Conservation (phyloP, 495 filamentous ascomycete species). For the Talaromyces ruber region DNA sequence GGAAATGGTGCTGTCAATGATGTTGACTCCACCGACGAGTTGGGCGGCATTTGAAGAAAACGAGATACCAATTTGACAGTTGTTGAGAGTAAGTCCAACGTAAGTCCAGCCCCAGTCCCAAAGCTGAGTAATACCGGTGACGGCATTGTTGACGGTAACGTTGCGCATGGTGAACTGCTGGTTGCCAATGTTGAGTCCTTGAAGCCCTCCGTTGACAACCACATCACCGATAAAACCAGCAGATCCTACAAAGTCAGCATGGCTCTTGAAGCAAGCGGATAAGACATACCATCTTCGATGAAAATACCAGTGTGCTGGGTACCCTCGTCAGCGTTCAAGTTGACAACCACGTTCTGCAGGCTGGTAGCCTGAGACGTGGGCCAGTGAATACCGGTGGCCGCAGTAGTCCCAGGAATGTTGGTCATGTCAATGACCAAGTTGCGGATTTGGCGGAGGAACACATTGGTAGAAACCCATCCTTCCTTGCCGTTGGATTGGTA, state of each 20-base stretch:
- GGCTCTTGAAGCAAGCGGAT: not conserved
- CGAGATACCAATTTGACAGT: constrained; percentile 49
- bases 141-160: constrained; percentile 56
- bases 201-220: constrained; percentile 62
- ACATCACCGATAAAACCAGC: constrained; percentile 60
- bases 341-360: constrained; percentile 81
- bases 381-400: constrained; percentile 86
- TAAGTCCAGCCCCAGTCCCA: constrained; percentile 54
- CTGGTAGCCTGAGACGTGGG: constrained; percentile 93
- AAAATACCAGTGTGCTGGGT: constrained; percentile 66
- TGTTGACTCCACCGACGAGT: constrained; percentile 38
- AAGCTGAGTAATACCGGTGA: constrained; percentile 51
- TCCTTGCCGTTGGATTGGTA: constrained; percentile 22
- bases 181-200: constrained; percentile 59
- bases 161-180: constrained; percentile 80
- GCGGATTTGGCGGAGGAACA: constrained; percentile 94
- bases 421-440: constrained; percentile 89
- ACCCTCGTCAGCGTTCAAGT: constrained; percentile 70
- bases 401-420: constrained; percentile 50
- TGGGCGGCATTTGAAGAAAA: constrained; percentile 31
- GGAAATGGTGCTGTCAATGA: constrained; percentile 50
- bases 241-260: constrained; percentile 35
- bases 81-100: constrained; percentile 36
- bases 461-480: constrained; percentile 59
- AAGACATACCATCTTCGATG: constrained; percentile 55